Percentiles rank a stretch among this genome's conserved stretches.
These are phyloP conservation scores for Alternaria atra DNA, from an alignment of 2,329 filamentous ascomycete species.

Conservation along the genomic window DNA sequence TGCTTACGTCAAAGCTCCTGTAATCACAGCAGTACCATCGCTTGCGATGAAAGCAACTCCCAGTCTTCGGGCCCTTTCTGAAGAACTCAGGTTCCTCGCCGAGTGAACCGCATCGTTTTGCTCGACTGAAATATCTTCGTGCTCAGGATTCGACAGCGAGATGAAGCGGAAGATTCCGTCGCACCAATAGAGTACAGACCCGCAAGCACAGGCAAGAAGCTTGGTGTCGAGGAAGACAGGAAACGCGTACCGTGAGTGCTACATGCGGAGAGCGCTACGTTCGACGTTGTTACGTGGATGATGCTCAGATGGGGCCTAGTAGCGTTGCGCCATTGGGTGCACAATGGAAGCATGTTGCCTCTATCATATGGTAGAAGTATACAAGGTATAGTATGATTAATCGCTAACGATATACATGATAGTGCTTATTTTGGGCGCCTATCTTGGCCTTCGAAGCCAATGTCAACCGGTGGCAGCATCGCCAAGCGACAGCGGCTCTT, in stretches of 20 bases:
- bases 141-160: not conserved
- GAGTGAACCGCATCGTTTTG: not conserved
- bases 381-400: not conserved
- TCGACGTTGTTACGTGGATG: not conserved
- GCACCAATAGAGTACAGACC: not conserved
- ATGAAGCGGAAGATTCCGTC: not conserved
- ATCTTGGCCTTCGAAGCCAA: not conserved
- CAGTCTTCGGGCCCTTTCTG: not conserved
- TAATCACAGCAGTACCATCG: not conserved
- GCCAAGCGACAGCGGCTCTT: not conserved
- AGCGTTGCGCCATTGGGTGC: not conserved
- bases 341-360: not conserved
- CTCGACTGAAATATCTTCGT: not conserved
- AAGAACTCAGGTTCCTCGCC: not conserved
- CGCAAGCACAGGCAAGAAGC: not conserved
- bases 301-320: not conserved
- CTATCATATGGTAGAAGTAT: not conserved
- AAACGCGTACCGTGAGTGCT: not conserved
- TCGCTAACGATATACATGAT: not conserved
- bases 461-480: not conserved
- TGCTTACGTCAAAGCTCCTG: not conserved
- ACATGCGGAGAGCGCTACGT: not conserved
- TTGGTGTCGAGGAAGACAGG: fast-evolving
- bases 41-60: not conserved
- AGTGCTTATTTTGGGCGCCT: not conserved